These are phyloP conservation scores for Wallacemonas sp. DNA, from an alignment of 208 protist genomes.

Conservation along the genomic window DNA sequence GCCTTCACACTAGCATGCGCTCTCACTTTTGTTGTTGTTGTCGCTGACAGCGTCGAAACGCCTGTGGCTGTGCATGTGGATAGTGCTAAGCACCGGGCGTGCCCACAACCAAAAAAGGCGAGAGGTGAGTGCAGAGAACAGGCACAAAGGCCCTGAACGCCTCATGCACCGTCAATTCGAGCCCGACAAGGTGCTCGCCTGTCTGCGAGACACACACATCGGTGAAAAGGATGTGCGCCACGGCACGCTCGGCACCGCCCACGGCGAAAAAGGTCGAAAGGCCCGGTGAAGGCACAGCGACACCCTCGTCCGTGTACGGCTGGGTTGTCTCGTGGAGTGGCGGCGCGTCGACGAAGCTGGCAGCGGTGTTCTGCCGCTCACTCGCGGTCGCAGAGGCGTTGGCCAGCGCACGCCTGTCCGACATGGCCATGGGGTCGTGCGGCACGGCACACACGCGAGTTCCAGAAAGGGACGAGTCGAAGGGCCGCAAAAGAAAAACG, in stretches of 20 bases:
- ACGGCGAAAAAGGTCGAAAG: neutral
- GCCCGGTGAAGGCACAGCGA: neutral
- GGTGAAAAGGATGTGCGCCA: slow-evolving; percentile 26
- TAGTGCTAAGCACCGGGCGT: slow-evolving; percentile 4
- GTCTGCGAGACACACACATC: slow-evolving; percentile 35
- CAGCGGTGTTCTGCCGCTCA: no score
- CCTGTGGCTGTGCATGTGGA: neutral
- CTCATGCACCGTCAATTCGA: slow-evolving; percentile 40
- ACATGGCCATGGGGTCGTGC: neutral
- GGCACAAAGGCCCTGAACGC: slow-evolving; percentile 65
- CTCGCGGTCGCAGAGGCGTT: neutral
- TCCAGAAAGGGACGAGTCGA: slow-evolving; percentile 36
- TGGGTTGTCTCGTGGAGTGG: neutral
- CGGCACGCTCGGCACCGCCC: neutral
- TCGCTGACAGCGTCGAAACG: no score
- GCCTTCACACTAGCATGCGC: no score
- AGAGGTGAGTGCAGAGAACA: slow-evolving; percentile 42
- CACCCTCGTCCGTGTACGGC: slow-evolving; percentile 2
- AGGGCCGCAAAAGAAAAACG: slow-evolving; percentile 51
- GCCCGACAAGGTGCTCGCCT: slow-evolving; percentile 71
- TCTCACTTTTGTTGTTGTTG: no score
- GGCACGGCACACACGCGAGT: slow-evolving; percentile 19
- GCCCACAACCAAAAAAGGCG: slow-evolving; percentile 72
- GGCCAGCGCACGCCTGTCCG: neutral
- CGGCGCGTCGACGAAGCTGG: neutral